Evolutionary conservation across 2,329 filamentous ascomycete genomes (phyloP).

Genomic region (Cladophialophora carrionii): DNA sequence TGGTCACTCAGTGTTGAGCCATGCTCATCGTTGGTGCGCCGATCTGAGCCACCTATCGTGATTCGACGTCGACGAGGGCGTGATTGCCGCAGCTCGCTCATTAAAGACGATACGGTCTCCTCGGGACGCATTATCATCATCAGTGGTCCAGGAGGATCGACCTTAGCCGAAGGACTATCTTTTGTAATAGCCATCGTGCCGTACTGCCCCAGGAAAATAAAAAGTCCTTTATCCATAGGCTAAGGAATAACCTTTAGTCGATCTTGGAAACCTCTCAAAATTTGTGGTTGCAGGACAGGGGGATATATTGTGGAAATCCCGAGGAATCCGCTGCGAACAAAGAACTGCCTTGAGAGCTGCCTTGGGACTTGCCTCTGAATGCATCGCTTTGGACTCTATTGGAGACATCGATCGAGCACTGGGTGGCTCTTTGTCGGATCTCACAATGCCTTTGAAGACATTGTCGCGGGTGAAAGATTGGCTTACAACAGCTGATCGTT

Average conservation of each 20-base stretch:
- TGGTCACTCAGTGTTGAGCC: not conserved
- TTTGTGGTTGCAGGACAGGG: not conserved
- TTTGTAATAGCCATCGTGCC: not conserved
- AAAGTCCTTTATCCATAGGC: not conserved
- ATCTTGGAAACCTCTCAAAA: not conserved
- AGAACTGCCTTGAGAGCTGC: constrained; percentile 15
- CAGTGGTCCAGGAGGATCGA: not conserved
- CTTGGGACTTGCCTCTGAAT: constrained; percentile 7
- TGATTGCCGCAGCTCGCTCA: not conserved
- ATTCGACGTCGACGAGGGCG: constrained; percentile 16
- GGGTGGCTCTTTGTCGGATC: not conserved
- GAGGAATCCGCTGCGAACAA: constrained; percentile 8
- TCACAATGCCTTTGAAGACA: constrained; percentile 2
- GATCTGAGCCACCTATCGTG: constrained; percentile 19
- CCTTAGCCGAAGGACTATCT: not conserved
- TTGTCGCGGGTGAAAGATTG: not conserved
- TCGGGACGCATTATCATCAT: not conserved
- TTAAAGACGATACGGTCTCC: not conserved
- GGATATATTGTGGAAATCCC: not conserved
- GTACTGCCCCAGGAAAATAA: not conserved
- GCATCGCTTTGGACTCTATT: constrained; percentile 1
- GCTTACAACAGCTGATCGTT: not conserved
- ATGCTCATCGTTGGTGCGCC: not conserved
- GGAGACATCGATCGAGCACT: not conserved
- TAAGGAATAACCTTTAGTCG: not conserved